Evolutionary conservation across 495 filamentous ascomycete species (phyloP), one percentile per base, ranked within the genome.

Genomic region (Trichoderma orchidacearum): DNA sequence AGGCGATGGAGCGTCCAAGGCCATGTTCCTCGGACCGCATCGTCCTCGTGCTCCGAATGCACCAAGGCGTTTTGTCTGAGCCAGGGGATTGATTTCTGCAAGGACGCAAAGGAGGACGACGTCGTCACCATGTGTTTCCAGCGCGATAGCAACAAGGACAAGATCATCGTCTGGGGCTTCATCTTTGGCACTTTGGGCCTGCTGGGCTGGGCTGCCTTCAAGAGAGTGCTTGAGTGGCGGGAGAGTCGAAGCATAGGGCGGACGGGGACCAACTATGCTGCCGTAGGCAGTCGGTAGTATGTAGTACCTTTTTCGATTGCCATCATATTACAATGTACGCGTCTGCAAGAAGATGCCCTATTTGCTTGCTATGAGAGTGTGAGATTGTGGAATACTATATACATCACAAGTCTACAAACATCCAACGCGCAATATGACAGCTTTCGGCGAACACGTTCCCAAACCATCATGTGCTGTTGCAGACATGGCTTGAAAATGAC

Each of bases 41-140:
- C 68, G 17, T 53, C 64, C 30, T 67, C 70, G 13, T 98, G 93
- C 72, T 82, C 79, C 38, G 86, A 93, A 63, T 98, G 93, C 72
- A 97, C 89, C 65, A 85, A 88, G 59, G 84, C 85, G 63, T 96
- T 94, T 71, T 98, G 93, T 67, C 75, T 95, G 18, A 75, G 79
- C 52, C 90, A 95, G 56, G 82, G 87, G 59, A 72, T 96, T 28
- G 87, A 90, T 11, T 90, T 87, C 56, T 97, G 93, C 71, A 86
- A 90, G 63, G 82, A 78, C 41, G 86, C 85, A n/a, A 83, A 84
- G 64, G 85, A 94, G 66, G 85, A 86, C 55, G 90, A 96, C 72
- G 83, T 97, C 1, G 79, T 87, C 36, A 89, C 93, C 15, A 87
- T 82, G 23, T 98, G 93, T 70, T 96, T 96, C 70, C 91, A 96